A percentile compares a stretch with the other conserved stretches of the same genome.
Conservation (phyloP, 1,139 yeast genomes). For the Yamadazyma diospyri region DNA sequence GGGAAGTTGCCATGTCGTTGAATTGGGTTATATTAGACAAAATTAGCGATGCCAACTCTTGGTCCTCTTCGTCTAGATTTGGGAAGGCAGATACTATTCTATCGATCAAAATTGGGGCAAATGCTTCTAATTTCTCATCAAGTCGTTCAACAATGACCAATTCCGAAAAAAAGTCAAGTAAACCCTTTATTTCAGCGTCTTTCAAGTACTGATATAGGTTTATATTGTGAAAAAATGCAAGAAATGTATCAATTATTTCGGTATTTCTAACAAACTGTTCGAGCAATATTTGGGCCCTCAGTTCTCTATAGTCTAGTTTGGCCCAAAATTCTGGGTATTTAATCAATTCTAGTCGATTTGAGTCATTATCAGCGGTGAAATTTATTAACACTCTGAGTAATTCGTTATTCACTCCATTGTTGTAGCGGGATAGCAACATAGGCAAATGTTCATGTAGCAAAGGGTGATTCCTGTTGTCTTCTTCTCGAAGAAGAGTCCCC, state of each 20-base stretch:
- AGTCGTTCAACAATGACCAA: constrained; percentile 11
- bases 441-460: not conserved
- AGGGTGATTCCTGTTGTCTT: constrained; percentile 15
- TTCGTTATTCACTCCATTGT: constrained; percentile 13
- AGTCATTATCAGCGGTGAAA: constrained; percentile 35
- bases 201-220: constrained; percentile 6
- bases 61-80: constrained; percentile 15
- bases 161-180: constrained; percentile 12
- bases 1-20: constrained; percentile 14
- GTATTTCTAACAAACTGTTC: constrained; percentile 35
- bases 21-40: constrained; percentile 17
- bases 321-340: constrained; percentile 22
- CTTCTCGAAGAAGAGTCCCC: constrained; percentile 30
- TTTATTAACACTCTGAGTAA: constrained; percentile 31
- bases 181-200: constrained; percentile 2
- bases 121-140: constrained; percentile 8
- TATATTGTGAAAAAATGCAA: constrained; percentile 15
- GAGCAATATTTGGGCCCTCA: constrained; percentile 22
- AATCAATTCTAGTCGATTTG: constrained; percentile 24
- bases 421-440: not conserved
- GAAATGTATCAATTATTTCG: constrained; percentile 16
- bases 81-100: constrained; percentile 6
- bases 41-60: constrained; percentile 15
- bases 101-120: constrained; percentile 7
- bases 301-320: constrained; percentile 2